Base-by-base conservation (phyloP, 306 rosid genomes). In the Mucuna pruriens region DNA sequence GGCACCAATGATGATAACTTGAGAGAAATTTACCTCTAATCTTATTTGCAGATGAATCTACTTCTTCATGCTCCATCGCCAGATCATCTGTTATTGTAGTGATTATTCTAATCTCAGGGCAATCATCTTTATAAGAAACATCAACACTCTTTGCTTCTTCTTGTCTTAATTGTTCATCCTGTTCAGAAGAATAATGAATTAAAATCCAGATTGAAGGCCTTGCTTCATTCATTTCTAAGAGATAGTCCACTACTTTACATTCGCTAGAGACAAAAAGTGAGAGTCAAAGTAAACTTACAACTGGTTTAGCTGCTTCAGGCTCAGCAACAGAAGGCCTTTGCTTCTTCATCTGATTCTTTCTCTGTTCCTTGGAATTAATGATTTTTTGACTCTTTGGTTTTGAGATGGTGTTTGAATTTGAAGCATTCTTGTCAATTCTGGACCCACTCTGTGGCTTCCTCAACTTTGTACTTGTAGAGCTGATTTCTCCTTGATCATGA, bases 271-370 rank as follows among this genome's bases (percentile, higher is more conserved):
- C 17, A 34, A 57, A 42, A 20, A 31, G 26, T 42, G 49, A 80
- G 15, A 46, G 22, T 23, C 15, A 31, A 71, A 73, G 71, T 71
- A 36, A 45, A 87, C 92, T 86, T 82, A 89, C 94, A 38, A 80
- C 42, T 80, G 86, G 61, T 82, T 86, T 90, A 62, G 84, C 80
- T 72, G 70, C 84, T 40, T 51, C 80, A 17, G 83, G 76, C 82
- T 86, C 85, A 46, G 84, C 87, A 70, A 55, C 69, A 34, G 78
- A 61, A 26, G 82, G 63, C 67, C 58, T 84, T 74, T 52, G 90
- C 86, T 87, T 94, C 89, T 84, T 88, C 76, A 52, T 60, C 55
- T 67, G 89, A 61, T 48, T 87, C 85, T 85, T 91, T 57, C 36
- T 92, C 68, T 8, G 87, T 34, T 85, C 83, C 31, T 44, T 76